A percentile compares a stretch with the other conserved stretches of the same genome.
These are phyloP conservation scores for Candida anutae DNA, from an alignment of 1,139 yeast genomes.

Conservation along the genomic window DNA sequence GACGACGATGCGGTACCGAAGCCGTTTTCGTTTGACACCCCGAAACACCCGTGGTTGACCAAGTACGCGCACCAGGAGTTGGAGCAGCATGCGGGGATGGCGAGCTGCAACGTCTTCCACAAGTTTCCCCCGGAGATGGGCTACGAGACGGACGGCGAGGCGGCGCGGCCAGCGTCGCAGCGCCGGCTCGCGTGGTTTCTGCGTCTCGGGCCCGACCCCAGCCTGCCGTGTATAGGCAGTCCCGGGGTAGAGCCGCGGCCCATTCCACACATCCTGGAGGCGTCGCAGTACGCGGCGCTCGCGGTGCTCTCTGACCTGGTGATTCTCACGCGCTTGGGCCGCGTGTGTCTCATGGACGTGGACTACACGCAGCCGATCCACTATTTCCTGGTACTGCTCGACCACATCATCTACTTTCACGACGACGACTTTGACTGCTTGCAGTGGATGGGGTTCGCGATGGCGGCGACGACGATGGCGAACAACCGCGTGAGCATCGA, in stretches of 20 bases:
- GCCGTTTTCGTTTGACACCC: slow-evolving; percentile 34
- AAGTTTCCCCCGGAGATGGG: slow-evolving; percentile 37
- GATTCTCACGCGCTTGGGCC: slow-evolving; percentile 37
- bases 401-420: slow-evolving; percentile 65
- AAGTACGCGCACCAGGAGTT: slow-evolving; percentile 9
- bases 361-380: slow-evolving; percentile 19
- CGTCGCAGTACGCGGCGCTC: slow-evolving; percentile 50
- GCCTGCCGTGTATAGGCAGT: no score
- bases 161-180: slow-evolving; percentile 20
- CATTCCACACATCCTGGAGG: slow-evolving; percentile 6
- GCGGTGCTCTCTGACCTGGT: slow-evolving; percentile 59
- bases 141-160: slow-evolving; percentile 18
- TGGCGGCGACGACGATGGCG: slow-evolving; percentile 44
- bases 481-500: slow-evolving; percentile 49
- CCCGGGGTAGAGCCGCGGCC: slow-evolving; percentile 5
- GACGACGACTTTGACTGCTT: slow-evolving; percentile 44
- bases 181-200: slow-evolving; percentile 38
- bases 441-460: slow-evolving; percentile 47
- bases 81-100: slow-evolving; percentile 11
- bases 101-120: slow-evolving; percentile 16
- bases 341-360: slow-evolving; percentile 18
- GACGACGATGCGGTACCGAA: slow-evolving; percentile 11
- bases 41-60: slow-evolving; percentile 24
- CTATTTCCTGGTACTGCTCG: slow-evolving; percentile 50
- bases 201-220: slow-evolving; percentile 27